These are phyloP conservation scores for Blepharisma stoltei DNA, from an alignment of 73 alveolate genomes.

Conservation along the genomic window DNA sequence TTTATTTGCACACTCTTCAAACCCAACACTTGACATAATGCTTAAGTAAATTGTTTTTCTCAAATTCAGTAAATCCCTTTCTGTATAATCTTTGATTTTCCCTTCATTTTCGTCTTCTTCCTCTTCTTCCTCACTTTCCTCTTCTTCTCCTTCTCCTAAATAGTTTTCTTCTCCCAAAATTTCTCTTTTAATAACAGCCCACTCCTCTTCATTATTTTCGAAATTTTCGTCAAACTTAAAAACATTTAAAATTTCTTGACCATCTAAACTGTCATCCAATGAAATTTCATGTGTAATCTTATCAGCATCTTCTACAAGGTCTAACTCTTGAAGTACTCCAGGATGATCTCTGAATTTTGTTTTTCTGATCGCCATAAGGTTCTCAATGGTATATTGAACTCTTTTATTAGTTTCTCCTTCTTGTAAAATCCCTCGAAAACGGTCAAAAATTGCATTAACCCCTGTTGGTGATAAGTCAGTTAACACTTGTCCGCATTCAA, in stretches of 20 bases:
- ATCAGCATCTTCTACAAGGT: constrained; percentile 98
- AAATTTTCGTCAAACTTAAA: constrained; percentile 91
- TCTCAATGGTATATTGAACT: constrained; percentile 97
- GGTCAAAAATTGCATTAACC: constrained; percentile 93
- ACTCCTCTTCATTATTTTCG: constrained; percentile 89
- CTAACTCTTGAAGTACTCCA: constrained; percentile 96
- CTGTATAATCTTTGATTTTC: constrained; percentile 85
- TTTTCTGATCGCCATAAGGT: constrained; percentile 90
- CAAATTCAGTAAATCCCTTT: constrained; percentile 93
- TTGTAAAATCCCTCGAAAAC: constrained; percentile 81
- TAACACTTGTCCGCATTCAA: constrained; percentile 97
- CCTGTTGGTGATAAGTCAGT: constrained; percentile 90
- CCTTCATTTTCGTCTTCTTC: constrained; percentile 38
- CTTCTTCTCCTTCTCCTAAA: constrained; percentile 49
- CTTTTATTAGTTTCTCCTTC: constrained; percentile 78
- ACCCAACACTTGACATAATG: constrained; percentile 95
- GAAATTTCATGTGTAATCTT: constrained; percentile 89
- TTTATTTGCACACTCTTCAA: constrained; percentile 98
- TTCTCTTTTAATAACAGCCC: constrained; percentile 92
- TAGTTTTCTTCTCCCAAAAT: constrained; percentile 92
- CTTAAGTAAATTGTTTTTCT: constrained; percentile 93
- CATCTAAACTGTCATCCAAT: constrained; percentile 89
- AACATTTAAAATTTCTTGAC: constrained; percentile 89
- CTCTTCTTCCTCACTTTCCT: constrained; percentile 68
- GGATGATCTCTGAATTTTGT: constrained; percentile 87